Evolutionary conservation across 345 rosid genomes (phyloP).

Genomic region (Populus deltoides): DNA sequence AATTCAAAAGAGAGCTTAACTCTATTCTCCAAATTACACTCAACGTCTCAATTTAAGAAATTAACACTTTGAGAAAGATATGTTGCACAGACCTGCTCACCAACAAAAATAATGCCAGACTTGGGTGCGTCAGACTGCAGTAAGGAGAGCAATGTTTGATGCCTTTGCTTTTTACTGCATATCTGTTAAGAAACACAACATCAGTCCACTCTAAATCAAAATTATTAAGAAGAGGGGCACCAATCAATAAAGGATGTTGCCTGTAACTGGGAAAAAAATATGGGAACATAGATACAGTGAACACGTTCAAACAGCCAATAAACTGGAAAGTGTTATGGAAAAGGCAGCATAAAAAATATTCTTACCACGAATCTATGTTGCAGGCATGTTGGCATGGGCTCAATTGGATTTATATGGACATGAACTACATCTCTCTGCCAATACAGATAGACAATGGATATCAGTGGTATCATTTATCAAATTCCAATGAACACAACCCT

Average conservation of each 20-base stretch:
- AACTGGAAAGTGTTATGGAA: background rate
- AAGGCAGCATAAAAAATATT: conserved; percentile 5
- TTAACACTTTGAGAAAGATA: conserved; percentile 8
- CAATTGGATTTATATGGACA: conserved; percentile 63
- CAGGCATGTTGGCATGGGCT: conserved; percentile 73
- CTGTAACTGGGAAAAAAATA: too few relatives aligned
- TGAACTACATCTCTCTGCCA: conserved; percentile 67
- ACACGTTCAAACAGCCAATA: background rate
- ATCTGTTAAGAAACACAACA: conserved; percentile 38
- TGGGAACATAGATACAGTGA: background rate
- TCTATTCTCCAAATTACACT: background rate
- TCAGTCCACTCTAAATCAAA: conserved; percentile 1
- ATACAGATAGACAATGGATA: conserved; percentile 16
- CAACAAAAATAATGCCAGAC: conserved; percentile 75
- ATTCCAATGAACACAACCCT: conserved; percentile 5
- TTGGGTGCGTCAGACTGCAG: conserved; percentile 59
- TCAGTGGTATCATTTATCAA: conserved; percentile 5
- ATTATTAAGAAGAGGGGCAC: background rate
- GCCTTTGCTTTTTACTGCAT: conserved; percentile 49
- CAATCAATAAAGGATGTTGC: background rate
- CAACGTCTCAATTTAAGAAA: background rate
- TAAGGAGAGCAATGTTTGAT: conserved; percentile 53
- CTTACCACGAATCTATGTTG: conserved; percentile 70
- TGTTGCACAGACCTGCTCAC: conserved; percentile 62
- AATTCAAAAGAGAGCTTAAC: background rate